Evolutionary conservation across 2,329 filamentous ascomycete genomes (phyloP), one percentile per base, ranked within the genome.

Genomic region (Verticillium klebahnii): DNA sequence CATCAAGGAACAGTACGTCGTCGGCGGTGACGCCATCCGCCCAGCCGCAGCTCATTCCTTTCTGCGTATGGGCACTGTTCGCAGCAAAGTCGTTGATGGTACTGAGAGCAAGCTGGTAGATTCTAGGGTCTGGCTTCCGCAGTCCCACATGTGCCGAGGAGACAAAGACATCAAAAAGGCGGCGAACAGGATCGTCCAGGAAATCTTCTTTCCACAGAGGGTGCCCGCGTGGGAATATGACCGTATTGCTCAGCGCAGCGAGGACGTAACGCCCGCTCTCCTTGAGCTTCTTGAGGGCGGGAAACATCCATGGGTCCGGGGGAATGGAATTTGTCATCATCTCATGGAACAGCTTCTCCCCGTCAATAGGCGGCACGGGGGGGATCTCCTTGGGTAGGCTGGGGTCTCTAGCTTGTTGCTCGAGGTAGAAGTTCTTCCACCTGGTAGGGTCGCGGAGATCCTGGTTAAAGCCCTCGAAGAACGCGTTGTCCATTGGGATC

Each of bases 1-100:
- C 93, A 73, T 97, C 95, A 58, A 97, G 76, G 72, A 99, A 99
- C 5, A 96, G 76, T 55, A 97, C 80, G 61, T 97, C 92, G 0
- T 78, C 78, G 0, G 89, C 77, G 61, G 77, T 74, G 9, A 96
- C 79, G 0, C 82, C 78, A 6, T 77, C 75, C 17, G 73, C 74
- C 79, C 82, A 84, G 4, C 80, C 81, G 39, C 75, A 66, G 9
- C 65, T 67, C 64, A 66, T 67, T 0, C 77, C 80, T 65, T 77
- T 73, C 2, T 69, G 61, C 17, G 76, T 75, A 3, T 67, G 61
- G 2, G 78, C 77, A 57, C 85, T 86, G 29, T 78, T 74, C 70
- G 77, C 80, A 1, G 88, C 86, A 66, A 85, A 86, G 64, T 84
- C 81, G 68, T 91, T 81, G 66, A 95, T 80, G 67, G 85, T 82